Conservation (phyloP, 1,139 yeast genomes). For the Kodamaea suecica region DNA sequence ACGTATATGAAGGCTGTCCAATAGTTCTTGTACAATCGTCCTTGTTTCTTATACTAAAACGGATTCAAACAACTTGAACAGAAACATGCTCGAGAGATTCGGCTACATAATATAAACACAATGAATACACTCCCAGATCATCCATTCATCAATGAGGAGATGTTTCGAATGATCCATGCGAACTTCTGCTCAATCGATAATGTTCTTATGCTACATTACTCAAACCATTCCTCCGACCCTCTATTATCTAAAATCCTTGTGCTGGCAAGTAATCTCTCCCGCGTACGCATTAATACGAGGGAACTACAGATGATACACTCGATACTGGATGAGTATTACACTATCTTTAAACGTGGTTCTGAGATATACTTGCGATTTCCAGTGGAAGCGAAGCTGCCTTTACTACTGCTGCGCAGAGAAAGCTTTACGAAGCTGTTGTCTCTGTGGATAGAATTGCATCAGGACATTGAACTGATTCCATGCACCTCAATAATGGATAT, state of each 20-base stretch:
- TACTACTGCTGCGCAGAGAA: neutral
- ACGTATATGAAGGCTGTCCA: no score
- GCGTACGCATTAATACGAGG: slow-evolving; percentile 15
- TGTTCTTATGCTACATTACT: slow-evolving; percentile 23
- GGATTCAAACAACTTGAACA: no score
- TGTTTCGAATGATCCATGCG: slow-evolving; percentile 7
- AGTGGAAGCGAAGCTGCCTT: neutral
- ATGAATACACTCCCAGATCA: no score
- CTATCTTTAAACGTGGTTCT: slow-evolving; percentile 12
- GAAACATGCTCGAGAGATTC: no score
- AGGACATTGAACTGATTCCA: slow-evolving; percentile 2
- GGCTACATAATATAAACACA: no score
- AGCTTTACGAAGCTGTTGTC: slow-evolving; percentile 7
- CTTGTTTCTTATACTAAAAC: no score
- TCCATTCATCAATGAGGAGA: slow-evolving; percentile 7
- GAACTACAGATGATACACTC: slow-evolving; percentile 19
- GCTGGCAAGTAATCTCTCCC: slow-evolving; percentile 20
- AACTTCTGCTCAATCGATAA: slow-evolving; percentile 25
- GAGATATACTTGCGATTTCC: slow-evolving; percentile 13
- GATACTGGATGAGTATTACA: slow-evolving; percentile 17
- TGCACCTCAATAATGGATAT: slow-evolving; percentile 4
- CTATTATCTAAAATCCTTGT: slow-evolving; percentile 18
- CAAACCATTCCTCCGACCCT: slow-evolving; percentile 27
- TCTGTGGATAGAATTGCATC: slow-evolving; percentile 13
- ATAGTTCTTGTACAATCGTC: no score